Conservation (phyloP, 2,329 filamentous ascomycete species). For the Fusarium bactridioides region DNA sequence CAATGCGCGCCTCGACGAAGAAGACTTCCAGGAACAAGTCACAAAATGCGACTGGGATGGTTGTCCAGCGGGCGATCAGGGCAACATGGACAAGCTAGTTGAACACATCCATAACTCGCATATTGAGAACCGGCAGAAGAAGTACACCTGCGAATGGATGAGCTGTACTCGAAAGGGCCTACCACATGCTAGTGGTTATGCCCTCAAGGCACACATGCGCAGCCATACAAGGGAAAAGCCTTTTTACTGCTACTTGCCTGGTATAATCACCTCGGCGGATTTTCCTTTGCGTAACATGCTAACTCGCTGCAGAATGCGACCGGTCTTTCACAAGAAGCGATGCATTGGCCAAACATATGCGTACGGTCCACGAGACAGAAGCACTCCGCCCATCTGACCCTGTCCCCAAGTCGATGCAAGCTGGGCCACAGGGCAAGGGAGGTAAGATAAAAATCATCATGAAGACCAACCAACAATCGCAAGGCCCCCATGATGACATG, state of each 20-base stretch:
- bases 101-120: conserved; percentile 91
- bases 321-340: conserved; percentile 96
- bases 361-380: conserved; percentile 97
- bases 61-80: conserved; percentile 73
- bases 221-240: conserved; percentile 98
- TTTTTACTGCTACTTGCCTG: conserved; percentile 94
- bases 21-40: conserved; percentile 79
- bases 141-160: conserved; percentile 97
- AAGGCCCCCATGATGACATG: conserved; percentile 64
- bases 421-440: conserved; percentile 53
- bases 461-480: conserved; percentile 64
- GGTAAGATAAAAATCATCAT: conserved; percentile 70
- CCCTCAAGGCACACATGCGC: conserved; percentile 94
- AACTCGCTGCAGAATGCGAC: conserved; percentile 79
- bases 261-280: conserved; percentile 57
- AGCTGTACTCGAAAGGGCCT: conserved; percentile 89
- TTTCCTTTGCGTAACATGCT: background rate
- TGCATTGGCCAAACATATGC: conserved; percentile 96
- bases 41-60: conserved; percentile 81
- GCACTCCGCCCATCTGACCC: conserved; percentile 82
- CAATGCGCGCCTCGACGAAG: conserved; percentile 74
- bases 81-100: conserved; percentile 83
- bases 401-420: conserved; percentile 73
- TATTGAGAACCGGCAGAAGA: conserved; percentile 91
- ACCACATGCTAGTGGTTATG: conserved; percentile 94